phyloP scores from a whole-genome alignment of 2,329 filamentous ascomycete species.

The Albophoma yamanashiensis region DNA sequence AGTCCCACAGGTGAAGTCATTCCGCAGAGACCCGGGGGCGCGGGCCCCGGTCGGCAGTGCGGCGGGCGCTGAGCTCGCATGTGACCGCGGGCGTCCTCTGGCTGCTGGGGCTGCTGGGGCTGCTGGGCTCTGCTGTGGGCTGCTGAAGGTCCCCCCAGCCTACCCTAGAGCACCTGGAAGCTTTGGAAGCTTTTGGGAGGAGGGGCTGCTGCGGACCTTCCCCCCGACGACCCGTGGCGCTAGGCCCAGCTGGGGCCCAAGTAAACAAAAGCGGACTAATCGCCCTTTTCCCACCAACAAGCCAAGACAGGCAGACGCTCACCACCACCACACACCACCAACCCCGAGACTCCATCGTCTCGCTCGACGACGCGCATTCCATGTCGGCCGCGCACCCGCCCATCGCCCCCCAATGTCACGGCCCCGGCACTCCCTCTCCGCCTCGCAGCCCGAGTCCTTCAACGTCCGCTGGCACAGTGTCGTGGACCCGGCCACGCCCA shows the following conservation, averaged over 20 bases:
- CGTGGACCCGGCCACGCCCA: slow-evolving; percentile 23
- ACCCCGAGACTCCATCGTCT: not conserved
- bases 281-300: not conserved
- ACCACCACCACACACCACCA: not conserved
- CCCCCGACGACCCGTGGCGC: slow-evolving; percentile 1
- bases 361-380: not conserved
- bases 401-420: slow-evolving; percentile 16
- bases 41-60: not conserved
- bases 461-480: slow-evolving; percentile 24
- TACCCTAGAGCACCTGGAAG: not conserved
- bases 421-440: slow-evolving; percentile 11
- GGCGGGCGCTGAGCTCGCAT: not conserved
- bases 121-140: no score
- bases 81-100: not conserved
- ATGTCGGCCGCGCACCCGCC: not conserved
- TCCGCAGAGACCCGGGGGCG: not conserved
- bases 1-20: not conserved
- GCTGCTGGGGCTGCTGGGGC: no score
- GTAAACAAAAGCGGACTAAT: slow-evolving; percentile 16
- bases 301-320: no score
- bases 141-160: no score
- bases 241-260: slow-evolving; percentile 14
- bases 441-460: slow-evolving; percentile 14
- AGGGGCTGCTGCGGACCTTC: no score
- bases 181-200: not conserved